phyloP scores from a whole-genome alignment of 768 basidiomycete species.

The Lactarius sanguifluus region DNA sequence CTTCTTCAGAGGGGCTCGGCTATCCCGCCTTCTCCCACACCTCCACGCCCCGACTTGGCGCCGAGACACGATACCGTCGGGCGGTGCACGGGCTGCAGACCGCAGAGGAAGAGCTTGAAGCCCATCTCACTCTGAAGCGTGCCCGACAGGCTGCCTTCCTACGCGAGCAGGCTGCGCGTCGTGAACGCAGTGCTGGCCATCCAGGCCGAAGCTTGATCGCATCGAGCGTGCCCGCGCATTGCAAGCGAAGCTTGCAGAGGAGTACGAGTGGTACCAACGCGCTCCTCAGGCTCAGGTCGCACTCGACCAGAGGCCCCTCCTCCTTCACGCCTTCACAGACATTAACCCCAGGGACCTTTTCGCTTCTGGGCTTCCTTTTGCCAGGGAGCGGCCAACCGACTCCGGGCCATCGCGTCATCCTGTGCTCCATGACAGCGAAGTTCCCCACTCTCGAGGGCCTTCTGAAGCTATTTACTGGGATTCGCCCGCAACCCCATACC shows the following conservation, averaged over 20 bases:
- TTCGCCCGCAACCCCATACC: not conserved
- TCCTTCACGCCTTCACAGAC: not conserved
- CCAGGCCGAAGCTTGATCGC: conserved; percentile 6
- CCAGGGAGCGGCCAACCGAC: not conserved
- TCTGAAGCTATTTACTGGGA: not conserved
- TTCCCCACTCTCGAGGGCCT: not conserved
- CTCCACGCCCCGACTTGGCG: not conserved
- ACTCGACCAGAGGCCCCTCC: not conserved
- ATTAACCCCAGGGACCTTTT: not conserved
- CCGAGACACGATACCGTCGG: conserved; percentile 25
- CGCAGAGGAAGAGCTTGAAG: conserved; percentile 26
- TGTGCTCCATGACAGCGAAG: not conserved
- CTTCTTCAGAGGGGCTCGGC: not conserved
- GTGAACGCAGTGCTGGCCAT: conserved; percentile 7
- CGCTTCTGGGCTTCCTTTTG: not conserved
- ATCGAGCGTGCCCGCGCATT: not conserved
- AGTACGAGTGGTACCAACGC: not conserved
- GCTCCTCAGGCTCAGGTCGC: not conserved
- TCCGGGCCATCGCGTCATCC: not conserved
- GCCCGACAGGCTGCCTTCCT: conserved; percentile 6
- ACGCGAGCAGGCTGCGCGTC: conserved; percentile 12
- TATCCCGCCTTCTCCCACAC: not conserved
- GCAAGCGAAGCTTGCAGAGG: conserved; percentile 3
- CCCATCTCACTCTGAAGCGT: conserved; percentile 6
- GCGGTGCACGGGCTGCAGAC: conserved; percentile 23